These are phyloP conservation scores for Prunella vulgaris DNA, from an alignment of 257 asterid species.

Conservation along the genomic window DNA sequence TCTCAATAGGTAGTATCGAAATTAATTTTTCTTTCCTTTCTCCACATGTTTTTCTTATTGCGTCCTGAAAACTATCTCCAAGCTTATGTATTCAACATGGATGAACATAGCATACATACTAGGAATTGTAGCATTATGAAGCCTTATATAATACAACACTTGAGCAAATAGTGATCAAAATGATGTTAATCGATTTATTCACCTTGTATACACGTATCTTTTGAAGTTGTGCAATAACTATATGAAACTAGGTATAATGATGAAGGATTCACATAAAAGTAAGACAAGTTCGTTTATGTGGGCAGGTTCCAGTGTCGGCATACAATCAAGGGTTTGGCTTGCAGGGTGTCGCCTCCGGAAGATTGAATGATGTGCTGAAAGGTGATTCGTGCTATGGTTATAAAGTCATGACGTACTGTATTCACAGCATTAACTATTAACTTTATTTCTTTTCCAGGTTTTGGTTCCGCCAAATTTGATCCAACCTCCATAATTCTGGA, in stretches of 20 bases:
- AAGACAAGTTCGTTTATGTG: constrained; percentile 6
- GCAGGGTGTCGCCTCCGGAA: constrained; percentile 37
- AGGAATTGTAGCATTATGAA: background rate
- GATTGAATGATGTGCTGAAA: constrained; percentile 40
- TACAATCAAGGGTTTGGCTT: constrained; percentile 70
- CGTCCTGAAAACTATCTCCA: background rate
- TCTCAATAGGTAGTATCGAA: background rate
- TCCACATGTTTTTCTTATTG: background rate
- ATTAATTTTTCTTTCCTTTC: too few relatives aligned
- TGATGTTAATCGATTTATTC: background rate
- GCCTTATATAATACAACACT: background rate
- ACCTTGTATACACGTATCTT: background rate
- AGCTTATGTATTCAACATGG: background rate
- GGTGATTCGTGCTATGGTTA: background rate
- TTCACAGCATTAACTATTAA: background rate
- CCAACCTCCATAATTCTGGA: background rate
- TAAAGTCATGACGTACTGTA: constrained; percentile 2
- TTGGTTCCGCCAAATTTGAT: background rate
- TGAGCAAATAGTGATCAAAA: background rate
- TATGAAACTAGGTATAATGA: background rate
- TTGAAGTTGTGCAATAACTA: background rate
- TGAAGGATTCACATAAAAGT: background rate
- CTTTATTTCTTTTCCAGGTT: background rate
- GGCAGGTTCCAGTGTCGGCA: constrained; percentile 92
- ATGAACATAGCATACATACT: background rate